Percentiles rank a stretch among this genome's conserved stretches.
Conservation (phyloP, 495 filamentous ascomycete species). For the Tuber melanosporum region DNA sequence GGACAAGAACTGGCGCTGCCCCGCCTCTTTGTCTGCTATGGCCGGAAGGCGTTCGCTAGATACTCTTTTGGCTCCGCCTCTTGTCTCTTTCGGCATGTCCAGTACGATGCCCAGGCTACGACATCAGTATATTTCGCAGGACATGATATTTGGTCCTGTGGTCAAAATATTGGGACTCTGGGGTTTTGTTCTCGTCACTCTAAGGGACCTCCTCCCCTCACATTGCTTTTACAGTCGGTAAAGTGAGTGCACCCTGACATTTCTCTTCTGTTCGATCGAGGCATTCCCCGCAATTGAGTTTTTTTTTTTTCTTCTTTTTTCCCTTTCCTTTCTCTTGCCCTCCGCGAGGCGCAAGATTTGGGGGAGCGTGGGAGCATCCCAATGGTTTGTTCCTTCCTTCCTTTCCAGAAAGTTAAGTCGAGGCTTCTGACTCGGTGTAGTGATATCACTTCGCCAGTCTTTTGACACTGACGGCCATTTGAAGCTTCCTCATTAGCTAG, state of each 20-base stretch:
- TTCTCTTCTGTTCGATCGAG: background rate
- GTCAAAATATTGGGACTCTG: background rate
- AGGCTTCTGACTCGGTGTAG: constrained; percentile 1
- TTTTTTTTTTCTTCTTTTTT: background rate
- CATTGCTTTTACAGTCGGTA: background rate
- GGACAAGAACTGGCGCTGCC: background rate
- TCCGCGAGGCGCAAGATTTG: background rate
- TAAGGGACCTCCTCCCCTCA: background rate
- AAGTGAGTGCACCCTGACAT: background rate
- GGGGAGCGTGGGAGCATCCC: background rate
- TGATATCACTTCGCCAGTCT: constrained; percentile 1
- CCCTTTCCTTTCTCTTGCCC: background rate
- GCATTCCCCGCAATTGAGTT: background rate
- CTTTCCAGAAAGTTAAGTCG: background rate
- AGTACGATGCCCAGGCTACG: background rate
- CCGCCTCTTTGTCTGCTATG: background rate
- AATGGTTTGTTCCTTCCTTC: background rate
- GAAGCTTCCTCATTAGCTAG: background rate
- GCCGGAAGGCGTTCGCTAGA: background rate
- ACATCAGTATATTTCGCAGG: background rate
- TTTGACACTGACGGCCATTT: background rate
- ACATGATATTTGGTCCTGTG: background rate
- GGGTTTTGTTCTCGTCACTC: background rate
- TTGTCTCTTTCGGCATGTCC: background rate
- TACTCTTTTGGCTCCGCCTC: background rate